These are phyloP conservation scores for Mimosa pudica DNA, from an alignment of 306 rosid species.

Conservation along the genomic window DNA sequence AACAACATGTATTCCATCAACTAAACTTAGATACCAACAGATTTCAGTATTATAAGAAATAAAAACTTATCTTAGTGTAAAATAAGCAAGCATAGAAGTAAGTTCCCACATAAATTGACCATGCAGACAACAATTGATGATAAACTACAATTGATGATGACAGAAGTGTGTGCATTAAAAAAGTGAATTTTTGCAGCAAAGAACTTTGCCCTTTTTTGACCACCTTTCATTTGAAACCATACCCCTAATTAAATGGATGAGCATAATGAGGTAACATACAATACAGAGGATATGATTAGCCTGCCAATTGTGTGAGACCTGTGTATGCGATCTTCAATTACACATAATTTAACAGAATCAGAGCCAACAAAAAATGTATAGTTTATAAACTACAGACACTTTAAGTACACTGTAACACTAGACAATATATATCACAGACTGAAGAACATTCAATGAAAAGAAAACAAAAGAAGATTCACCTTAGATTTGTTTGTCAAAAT, in stretches of 20 bases:
- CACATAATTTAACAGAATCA: constrained; percentile 39
- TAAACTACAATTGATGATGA: constrained; percentile 21
- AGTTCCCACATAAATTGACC: not conserved
- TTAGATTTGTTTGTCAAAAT: too few relatives aligned
- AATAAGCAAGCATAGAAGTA: not conserved
- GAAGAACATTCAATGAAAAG: not conserved
- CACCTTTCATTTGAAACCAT: constrained; percentile 13
- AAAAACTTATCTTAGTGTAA: not conserved
- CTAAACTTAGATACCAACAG: constrained; percentile 23
- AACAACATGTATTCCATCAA: constrained; percentile 17
- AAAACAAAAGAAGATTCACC: too few relatives aligned
- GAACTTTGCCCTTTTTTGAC: not conserved
- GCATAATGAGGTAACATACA: not conserved
- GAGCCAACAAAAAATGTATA: constrained; percentile 14
- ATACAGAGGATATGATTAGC: constrained; percentile 34
- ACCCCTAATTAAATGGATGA: not conserved
- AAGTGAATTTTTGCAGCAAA: constrained; percentile 12
- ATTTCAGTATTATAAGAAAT: constrained; percentile 14
- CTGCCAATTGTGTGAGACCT: constrained; percentile 54
- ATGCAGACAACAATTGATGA: not conserved
- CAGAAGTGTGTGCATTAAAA: not conserved
- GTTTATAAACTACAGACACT: not conserved
- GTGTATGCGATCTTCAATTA: constrained; percentile 46
- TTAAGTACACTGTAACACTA: not conserved
- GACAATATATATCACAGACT: not conserved